Evolutionary conservation across 768 basidiomycete species (phyloP), one percentile per base, ranked within the genome.

Genomic region (Boletus barrowsii): DNA sequence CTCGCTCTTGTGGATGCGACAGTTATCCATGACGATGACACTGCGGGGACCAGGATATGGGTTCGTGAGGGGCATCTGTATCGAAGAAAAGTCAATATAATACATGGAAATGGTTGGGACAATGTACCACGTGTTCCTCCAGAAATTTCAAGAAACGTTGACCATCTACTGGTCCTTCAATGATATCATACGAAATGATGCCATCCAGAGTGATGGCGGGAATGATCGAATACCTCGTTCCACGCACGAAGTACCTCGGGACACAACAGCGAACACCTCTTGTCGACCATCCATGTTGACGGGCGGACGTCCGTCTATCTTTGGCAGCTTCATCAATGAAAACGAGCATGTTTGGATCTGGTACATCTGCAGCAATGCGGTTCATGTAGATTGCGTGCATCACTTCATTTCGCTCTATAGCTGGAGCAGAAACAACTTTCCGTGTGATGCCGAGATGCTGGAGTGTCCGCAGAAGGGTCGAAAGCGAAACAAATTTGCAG

Each of bases 21-120:
- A 64, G 24, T 67, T 71, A 20, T 70, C 60, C 33, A 68, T 61
- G 1, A 70, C n/a, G 3, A 69, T 45, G 1, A 71, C 39, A n/a
- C 49, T 56, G 5, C 3, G 11, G 6, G 35, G 13, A 9, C 40
- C 39, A 14, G 54, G 43, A 18, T 58, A 58, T 2, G 33, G 43
- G 14, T 26, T 55, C 5, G 32, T 58, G 5, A 58, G 40, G 2
- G 33, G 46, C 32, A 58, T 54, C 49, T 32, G 32, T 58, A 11
- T 13, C 22, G 22, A 22, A 22, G 22, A 17, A 26, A 26, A 18
- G 8, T 37, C 11, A 22, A 14, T 22, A 42, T 4, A 36, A 2
- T 10, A 17, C 2, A 29, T 40, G 2, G 18, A 14, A 10, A 49
- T 17, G 4, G 42, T 2, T 5, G 18, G 5, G 2, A 37, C 13